Conservation (phyloP, 495 filamentous ascomycete species). For the Letharia columbiana region DNA sequence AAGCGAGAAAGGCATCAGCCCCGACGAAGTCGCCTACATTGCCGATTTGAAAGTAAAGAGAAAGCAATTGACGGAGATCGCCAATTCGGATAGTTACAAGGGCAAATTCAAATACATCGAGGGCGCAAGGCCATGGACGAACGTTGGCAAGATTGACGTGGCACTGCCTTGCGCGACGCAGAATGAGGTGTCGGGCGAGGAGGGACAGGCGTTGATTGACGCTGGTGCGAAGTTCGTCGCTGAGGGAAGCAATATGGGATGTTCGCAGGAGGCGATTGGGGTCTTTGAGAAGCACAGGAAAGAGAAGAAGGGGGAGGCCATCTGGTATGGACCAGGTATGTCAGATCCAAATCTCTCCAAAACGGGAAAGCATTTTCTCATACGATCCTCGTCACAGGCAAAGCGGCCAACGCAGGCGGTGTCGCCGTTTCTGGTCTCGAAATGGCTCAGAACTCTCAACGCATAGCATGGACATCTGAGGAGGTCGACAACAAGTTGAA, state of each 20-base stretch:
- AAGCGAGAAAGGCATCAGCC: slow-evolving; percentile 54
- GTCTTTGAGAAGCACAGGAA: slow-evolving; percentile 78
- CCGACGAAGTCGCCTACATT: slow-evolving; percentile 68
- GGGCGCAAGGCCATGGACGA: slow-evolving; percentile 83
- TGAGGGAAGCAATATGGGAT: slow-evolving; percentile 98
- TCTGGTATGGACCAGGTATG: slow-evolving; percentile 92
- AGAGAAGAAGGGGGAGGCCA: slow-evolving; percentile 58
- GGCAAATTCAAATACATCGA: slow-evolving; percentile 78
- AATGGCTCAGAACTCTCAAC: slow-evolving; percentile 95
- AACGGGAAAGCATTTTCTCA: background rate
- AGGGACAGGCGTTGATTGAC: slow-evolving; percentile 72
- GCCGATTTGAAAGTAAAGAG: slow-evolving; percentile 79
- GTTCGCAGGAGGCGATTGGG: slow-evolving; percentile 90
- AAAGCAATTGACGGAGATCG: slow-evolving; percentile 63
- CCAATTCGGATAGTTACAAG: slow-evolving; percentile 42
- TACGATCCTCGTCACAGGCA: slow-evolving; percentile 31
- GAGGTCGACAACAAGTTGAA: slow-evolving; percentile 90
- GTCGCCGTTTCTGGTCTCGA: slow-evolving; percentile 96
- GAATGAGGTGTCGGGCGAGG: slow-evolving; percentile 89
- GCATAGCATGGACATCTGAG: slow-evolving; percentile 75
- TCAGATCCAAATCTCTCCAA: background rate
- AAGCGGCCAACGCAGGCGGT: slow-evolving; percentile 95
- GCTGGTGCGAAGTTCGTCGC: slow-evolving; percentile 79
- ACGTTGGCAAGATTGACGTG: slow-evolving; percentile 81
- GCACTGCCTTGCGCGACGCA: slow-evolving; percentile 91